A percentile compares a stretch with the other conserved stretches of the same genome.
phyloP scores from a whole-genome alignment of 495 filamentous ascomycete genomes.

The Alectoria sarmentosa region DNA sequence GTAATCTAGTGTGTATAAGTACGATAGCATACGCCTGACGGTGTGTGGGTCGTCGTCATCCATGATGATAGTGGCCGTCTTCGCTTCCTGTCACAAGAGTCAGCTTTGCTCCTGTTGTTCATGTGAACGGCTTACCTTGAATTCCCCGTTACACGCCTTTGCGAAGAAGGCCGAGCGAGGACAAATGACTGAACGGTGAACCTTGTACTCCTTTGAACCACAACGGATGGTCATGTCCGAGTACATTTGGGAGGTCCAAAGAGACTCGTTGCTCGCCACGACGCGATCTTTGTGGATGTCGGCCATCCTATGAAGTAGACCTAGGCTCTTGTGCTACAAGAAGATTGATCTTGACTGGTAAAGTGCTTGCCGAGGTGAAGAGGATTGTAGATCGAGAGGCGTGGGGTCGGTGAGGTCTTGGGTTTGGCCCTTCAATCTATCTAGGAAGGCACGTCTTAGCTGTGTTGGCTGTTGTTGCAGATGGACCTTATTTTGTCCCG shows the following conservation, averaged over 20 bases:
- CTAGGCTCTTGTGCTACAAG: background rate
- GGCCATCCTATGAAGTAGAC: background rate
- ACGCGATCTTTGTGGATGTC: background rate
- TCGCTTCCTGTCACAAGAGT: background rate
- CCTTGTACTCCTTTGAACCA: constrained; percentile 26
- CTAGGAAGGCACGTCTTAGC: background rate
- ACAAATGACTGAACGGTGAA: constrained; percentile 35
- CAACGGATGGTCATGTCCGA: constrained; percentile 33
- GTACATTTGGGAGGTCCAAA: constrained; percentile 26
- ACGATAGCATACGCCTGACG: constrained; percentile 3
- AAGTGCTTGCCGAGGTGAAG: background rate
- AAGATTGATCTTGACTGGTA: background rate
- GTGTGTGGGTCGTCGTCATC: constrained; percentile 4
- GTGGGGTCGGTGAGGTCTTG: background rate
- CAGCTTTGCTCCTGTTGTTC: background rate
- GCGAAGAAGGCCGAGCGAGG: constrained; percentile 31
- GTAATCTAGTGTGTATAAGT: constrained; percentile 10
- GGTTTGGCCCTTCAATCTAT: background rate
- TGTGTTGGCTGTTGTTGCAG: background rate
- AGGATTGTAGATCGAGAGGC: background rate
- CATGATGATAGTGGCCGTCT: background rate
- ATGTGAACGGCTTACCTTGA: constrained; percentile 23
- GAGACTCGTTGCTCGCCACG: background rate
- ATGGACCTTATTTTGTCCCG: background rate
- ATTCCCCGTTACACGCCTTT: constrained; percentile 26